Evolutionary conservation across 129 eudicot genomes (phyloP), one percentile per base, ranked within the genome.

Genomic region (Smallanthus sonchifolius): DNA sequence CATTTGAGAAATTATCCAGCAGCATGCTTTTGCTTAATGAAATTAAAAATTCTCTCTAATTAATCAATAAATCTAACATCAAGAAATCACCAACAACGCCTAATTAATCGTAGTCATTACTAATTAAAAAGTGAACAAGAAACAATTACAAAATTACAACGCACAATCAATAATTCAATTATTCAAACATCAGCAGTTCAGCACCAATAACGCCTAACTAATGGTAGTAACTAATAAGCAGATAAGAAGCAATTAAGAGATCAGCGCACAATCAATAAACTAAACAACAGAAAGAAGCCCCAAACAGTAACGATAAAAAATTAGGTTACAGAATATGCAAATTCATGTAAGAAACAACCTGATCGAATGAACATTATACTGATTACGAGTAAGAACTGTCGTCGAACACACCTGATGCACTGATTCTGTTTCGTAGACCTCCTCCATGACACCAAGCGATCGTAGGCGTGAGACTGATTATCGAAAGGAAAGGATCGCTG

Each of bases 351-450:
- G 28, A 10, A 63, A 62, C 54, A 6, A 44, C 15, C 63, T 17
- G 78, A 63, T 62, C 36, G 51, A 9, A 19, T 62, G 78, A 62
- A 47, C 11, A 62, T 32, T 49, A 2, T 47, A 47, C 3, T 17
- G 63, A 74, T 63, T 45, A 28, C 28, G 65, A 73, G 6, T 42
- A 59, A 8, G 39, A 28, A 52, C 4, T 56, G 39, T 2, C 8
- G 67, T 20, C 16, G 60, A 57, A 47, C 45, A 36, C 10, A 88
- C 91, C 88, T 89, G 89, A 67, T 87, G 74, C 45, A 69, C 74
- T 5, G 72, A 79, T 67, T 88, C 88, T 0, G 85, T 86, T 83
- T 88, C 95, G 73, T 86, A 90, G 78, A 88, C 83, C 69, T 88
- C 90, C 77, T 88, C 90, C 95, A 86, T 88, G 52, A 68, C 68